Conservation (phyloP, 1,284 basidiomycete species). For the Pseudozyma tsukubaensis region DNA sequence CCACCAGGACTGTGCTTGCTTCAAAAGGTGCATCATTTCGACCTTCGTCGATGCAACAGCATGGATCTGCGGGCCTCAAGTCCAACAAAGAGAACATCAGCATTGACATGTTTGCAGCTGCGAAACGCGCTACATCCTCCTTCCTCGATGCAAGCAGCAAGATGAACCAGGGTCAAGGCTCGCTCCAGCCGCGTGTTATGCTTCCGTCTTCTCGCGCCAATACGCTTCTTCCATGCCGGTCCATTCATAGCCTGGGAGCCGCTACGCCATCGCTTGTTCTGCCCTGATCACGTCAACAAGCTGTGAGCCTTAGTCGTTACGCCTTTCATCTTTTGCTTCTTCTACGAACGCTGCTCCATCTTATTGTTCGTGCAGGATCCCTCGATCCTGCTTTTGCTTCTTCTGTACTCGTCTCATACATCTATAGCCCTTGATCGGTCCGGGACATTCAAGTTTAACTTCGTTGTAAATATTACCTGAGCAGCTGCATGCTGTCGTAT, state of each 20-base stretch:
- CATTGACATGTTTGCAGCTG: slow-evolving; percentile 4
- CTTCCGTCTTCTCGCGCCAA: slow-evolving; percentile 15
- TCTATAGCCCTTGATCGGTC: background rate
- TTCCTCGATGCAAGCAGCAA: background rate
- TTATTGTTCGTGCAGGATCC: background rate
- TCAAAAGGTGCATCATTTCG: background rate
- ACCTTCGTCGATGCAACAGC: background rate
- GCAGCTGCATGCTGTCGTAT: slow-evolving; percentile 2
- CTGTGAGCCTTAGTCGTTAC: background rate
- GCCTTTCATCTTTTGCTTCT: background rate
- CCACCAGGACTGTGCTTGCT: background rate
- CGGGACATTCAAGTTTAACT: slow-evolving; percentile 10
- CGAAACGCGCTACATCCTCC: slow-evolving; percentile 9
- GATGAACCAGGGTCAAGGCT: background rate
- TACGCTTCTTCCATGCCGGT: slow-evolving; percentile 23
- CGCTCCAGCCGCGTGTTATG: slow-evolving; percentile 6
- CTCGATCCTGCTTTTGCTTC: background rate
- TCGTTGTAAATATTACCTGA: slow-evolving; percentile 31
- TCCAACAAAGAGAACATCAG: slow-evolving; percentile 18
- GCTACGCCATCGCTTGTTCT: slow-evolving; percentile 17
- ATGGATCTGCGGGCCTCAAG: no score
- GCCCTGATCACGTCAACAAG: background rate
- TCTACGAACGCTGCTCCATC: background rate
- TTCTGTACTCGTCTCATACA: background rate
- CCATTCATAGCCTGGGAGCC: slow-evolving; percentile 14